Evolutionary conservation across 2,329 filamentous ascomycete genomes (phyloP).

Genomic region (Penicillium digitatum): DNA sequence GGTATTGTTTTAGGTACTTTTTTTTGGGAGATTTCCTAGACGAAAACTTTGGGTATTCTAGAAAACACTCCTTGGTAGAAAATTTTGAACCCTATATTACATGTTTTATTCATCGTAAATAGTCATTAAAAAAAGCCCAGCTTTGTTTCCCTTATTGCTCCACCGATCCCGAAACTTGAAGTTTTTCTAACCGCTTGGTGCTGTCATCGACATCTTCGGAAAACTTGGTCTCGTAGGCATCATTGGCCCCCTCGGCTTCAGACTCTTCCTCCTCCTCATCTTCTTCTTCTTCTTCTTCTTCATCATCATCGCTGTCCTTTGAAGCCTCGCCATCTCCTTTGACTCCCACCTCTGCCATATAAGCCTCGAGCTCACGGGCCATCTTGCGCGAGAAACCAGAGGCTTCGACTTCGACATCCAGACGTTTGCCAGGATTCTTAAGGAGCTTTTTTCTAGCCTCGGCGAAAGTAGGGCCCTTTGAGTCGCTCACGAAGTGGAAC

Average conservation of each 20-base stretch:
- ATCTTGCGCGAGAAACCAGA: slow-evolving; percentile 97
- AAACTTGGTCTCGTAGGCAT: slow-evolving; percentile 32
- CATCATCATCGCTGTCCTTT: slow-evolving; percentile 31
- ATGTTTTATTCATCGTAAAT: slow-evolving; percentile 27
- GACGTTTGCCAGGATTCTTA: slow-evolving; percentile 60
- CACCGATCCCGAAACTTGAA: slow-evolving; percentile 31
- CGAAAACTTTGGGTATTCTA: background rate
- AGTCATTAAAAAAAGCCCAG: slow-evolving; percentile 23
- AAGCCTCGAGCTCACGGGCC: slow-evolving; percentile 86
- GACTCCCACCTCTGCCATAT: slow-evolving; percentile 70
- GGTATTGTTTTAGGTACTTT: background rate
- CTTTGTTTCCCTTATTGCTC: slow-evolving; percentile 9
- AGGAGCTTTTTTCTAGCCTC: slow-evolving; percentile 70
- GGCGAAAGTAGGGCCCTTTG: slow-evolving; percentile 78
- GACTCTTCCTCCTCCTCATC: slow-evolving; percentile 34
- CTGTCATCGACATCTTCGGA: slow-evolving; percentile 23
- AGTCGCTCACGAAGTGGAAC: slow-evolving; percentile 80
- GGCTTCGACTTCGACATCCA: slow-evolving; percentile 86
- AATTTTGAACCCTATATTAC: slow-evolving; percentile 18
- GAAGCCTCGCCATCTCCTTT: slow-evolving; percentile 49
- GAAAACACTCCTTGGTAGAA: background rate
- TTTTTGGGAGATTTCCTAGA: too few relatives aligned
- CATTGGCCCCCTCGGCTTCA: slow-evolving; percentile 37
- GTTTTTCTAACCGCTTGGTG: slow-evolving; percentile 30
- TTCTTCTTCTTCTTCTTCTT: slow-evolving; percentile 36